Conservation (phyloP, 2,329 filamentous ascomycete genomes). For the Colletotrichum cereale region DNA sequence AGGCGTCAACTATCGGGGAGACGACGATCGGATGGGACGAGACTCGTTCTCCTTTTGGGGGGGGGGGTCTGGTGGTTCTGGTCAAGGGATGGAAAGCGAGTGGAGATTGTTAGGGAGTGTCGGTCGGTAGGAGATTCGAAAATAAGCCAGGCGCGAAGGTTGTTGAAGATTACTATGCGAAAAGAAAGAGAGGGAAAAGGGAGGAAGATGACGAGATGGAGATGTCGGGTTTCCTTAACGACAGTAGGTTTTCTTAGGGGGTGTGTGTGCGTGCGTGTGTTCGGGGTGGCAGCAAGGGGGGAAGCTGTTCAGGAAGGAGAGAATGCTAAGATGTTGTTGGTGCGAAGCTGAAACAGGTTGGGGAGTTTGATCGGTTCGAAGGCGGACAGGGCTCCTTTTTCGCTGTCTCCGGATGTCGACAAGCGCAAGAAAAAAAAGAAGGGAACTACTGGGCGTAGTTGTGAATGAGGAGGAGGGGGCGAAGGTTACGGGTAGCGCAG, state of each 20-base stretch:
- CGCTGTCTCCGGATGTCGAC: slow-evolving; percentile 39
- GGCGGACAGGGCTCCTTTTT: slow-evolving; percentile 45
- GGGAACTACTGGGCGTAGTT: slow-evolving; percentile 12
- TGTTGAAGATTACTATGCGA: slow-evolving; percentile 8
- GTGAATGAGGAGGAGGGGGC: slow-evolving; percentile 8
- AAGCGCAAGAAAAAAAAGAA: slow-evolving; percentile 23
- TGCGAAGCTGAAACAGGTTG: slow-evolving; percentile 51
- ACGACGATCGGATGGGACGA: slow-evolving; percentile 13
- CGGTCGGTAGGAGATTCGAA: slow-evolving; percentile 35
- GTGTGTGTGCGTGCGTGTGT: neutral
- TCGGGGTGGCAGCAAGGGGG: slow-evolving; percentile 27
- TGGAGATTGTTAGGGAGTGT: slow-evolving; percentile 37
- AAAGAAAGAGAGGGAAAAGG: slow-evolving; percentile 5
- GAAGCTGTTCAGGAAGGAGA: slow-evolving; percentile 41
- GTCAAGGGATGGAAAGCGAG: slow-evolving; percentile 36
- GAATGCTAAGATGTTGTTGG: slow-evolving; percentile 44
- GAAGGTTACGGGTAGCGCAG: slow-evolving; percentile 12
- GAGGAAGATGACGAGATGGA: slow-evolving; percentile 14
- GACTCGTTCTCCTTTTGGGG: slow-evolving; percentile 19
- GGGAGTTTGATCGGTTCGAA: slow-evolving; percentile 51
- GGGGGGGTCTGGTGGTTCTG: slow-evolving; percentile 9
- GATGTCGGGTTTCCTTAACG: slow-evolving; percentile 24
- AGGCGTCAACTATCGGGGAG: slow-evolving; percentile 21
- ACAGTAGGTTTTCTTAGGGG: slow-evolving; percentile 20
- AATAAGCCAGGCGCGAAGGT: slow-evolving; percentile 26